A percentile compares a stretch with the other conserved stretches of the same genome.
phyloP scores from a whole-genome alignment of 257 asterid species.

The Cordia subcordata region DNA sequence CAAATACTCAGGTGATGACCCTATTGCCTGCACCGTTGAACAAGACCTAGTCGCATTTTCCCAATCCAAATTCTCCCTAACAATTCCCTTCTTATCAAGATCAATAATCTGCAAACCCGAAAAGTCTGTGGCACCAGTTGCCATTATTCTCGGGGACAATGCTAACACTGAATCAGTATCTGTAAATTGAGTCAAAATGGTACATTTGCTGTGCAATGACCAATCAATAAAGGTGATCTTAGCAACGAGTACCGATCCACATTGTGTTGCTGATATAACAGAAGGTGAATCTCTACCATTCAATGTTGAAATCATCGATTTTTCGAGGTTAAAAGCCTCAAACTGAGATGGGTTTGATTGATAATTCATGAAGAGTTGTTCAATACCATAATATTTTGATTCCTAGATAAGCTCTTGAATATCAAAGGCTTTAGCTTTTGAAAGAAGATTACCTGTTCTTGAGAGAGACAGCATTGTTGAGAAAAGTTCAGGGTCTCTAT shows the following conservation, averaged over 20 bases:
- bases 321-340: conserved; percentile 80
- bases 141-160: conserved; percentile 52
- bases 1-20: conserved; percentile 52
- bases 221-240: conserved; percentile 89
- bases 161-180: conserved; percentile 80
- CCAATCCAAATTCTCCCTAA: conserved; percentile 70
- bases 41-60: conserved; percentile 86
- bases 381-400: conserved; percentile 74
- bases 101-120: conserved; percentile 86
- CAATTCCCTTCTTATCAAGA: conserved; percentile 53
- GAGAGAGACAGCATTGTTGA: conserved; percentile 75
- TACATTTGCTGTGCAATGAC: conserved; percentile 73
- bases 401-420: conserved; percentile 79
- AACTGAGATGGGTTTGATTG: conserved; percentile 73
- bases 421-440: conserved; percentile 66
- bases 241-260: conserved; percentile 79
- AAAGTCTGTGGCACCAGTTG: conserved; percentile 92
- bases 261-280: conserved; percentile 55
- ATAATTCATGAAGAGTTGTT: conserved; percentile 50
- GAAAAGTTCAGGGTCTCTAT: conserved; percentile 84
- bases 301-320: conserved; percentile 45
- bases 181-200: conserved; percentile 74
- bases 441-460: conserved; percentile 81
- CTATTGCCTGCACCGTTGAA: conserved; percentile 85
- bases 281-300: conserved; percentile 87